Percentiles rank a stretch among this genome's conserved stretches.
These are phyloP conservation scores for Friedmanniomyces endolithicus DNA, from an alignment of 495 filamentous ascomycete species.

Conservation along the genomic window DNA sequence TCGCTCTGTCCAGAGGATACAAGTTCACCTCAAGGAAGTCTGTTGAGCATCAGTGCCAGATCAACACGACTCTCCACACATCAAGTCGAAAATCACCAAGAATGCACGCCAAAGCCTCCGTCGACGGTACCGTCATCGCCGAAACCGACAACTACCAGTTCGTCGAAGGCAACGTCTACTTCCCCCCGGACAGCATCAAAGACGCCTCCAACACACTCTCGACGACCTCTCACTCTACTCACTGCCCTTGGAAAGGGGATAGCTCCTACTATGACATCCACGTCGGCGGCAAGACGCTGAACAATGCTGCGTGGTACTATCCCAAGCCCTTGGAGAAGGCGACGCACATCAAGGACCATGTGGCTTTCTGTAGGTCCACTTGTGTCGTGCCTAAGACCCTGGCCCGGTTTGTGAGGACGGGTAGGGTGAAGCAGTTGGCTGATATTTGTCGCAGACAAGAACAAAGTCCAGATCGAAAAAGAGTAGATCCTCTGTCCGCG, in stretches of 20 bases:
- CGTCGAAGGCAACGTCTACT: constrained; percentile 63
- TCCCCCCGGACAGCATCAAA: constrained; percentile 33
- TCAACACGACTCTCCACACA: no score
- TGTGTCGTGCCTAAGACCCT: not conserved
- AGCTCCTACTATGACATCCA: constrained; percentile 55
- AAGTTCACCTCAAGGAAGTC: no score
- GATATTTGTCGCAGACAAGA: not conserved
- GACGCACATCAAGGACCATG: constrained; percentile 45
- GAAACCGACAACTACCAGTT: constrained; percentile 49
- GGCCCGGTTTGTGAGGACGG: not conserved
- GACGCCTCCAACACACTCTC: constrained; percentile 24
- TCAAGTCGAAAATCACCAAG: constrained; percentile 30
- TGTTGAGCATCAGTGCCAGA: no score
- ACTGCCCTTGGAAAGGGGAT: constrained; percentile 60
- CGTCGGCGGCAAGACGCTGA: constrained; percentile 32
- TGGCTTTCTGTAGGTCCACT: constrained; percentile 51
- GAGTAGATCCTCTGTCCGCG: not conserved
- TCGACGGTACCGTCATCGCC: constrained; percentile 47
- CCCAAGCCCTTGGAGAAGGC: constrained; percentile 45
- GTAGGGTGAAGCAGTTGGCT: not conserved
- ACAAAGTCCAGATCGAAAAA: not conserved
- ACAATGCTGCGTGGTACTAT: constrained; percentile 61
- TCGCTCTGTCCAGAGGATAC: no score
- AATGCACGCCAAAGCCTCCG: constrained; percentile 40
- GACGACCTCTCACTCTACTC: constrained; percentile 33